Evolutionary conservation across 768 basidiomycete genomes (phyloP).

Genomic region (Boletus bicolor): DNA sequence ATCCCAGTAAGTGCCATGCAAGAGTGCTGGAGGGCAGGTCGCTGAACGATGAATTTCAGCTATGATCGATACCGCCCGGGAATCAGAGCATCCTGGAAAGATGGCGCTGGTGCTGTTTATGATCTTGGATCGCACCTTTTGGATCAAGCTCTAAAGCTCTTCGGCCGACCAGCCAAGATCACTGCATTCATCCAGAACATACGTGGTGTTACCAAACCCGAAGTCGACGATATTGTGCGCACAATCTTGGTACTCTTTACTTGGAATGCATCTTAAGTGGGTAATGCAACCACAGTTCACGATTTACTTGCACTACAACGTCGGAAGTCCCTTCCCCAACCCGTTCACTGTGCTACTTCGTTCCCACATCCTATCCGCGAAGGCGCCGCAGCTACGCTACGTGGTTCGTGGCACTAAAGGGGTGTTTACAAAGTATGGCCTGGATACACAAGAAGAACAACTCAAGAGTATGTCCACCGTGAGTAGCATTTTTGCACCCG

Average conservation of each 20-base stretch:
- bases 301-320: conserved; percentile 49
- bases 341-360: conserved; percentile 67
- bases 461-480: conserved; percentile 55
- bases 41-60: conserved; percentile 33
- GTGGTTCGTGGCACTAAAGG: conserved; percentile 69
- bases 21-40: neutral
- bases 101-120: conserved; percentile 64
- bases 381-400: conserved; percentile 66
- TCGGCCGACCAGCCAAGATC: conserved; percentile 67
- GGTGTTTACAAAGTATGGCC: conserved; percentile 69
- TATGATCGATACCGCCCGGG: conserved; percentile 71
- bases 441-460: conserved; percentile 79
- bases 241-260: neutral
- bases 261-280: neutral
- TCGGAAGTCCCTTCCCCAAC: conserved; percentile 38
- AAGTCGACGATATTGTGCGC: conserved; percentile 66
- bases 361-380: conserved; percentile 66
- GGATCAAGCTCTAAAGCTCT: conserved; percentile 72
- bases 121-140: conserved; percentile 81
- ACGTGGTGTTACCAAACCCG: conserved; percentile 58
- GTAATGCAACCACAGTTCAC: conserved; percentile 40
- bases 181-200: conserved; percentile 71
- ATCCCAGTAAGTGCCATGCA: conserved; percentile 53
- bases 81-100: conserved; percentile 79
- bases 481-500: conserved; percentile 39